A percentile compares a stretch with the other conserved stretches of the same genome.
phyloP scores from a whole-genome alignment of 2,329 filamentous ascomycete genomes.

The Xylariaceae sp. region DNA sequence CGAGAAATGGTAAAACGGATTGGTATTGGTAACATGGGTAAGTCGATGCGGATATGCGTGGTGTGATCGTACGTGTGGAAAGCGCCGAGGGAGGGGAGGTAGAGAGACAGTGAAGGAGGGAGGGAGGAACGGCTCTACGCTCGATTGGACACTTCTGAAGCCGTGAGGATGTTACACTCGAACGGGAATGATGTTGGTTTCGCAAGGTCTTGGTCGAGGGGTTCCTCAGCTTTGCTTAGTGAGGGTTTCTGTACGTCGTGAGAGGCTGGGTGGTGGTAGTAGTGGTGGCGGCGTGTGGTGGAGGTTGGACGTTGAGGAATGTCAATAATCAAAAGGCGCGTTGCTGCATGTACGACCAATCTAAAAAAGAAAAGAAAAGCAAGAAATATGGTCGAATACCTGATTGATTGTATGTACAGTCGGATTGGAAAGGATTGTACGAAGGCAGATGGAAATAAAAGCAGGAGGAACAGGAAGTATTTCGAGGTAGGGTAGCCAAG shows the following conservation, averaged over 20 bases:
- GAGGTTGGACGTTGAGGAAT: conserved; percentile 5
- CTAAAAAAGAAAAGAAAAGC: background rate
- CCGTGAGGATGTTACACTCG: conserved; percentile 26
- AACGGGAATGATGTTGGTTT: conserved; percentile 28
- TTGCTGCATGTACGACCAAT: background rate
- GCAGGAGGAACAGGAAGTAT: background rate
- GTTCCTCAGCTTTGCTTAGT: conserved; percentile 8
- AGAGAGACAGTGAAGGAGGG: background rate
- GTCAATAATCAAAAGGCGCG: background rate
- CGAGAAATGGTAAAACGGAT: conserved; percentile 25
- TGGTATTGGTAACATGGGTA: conserved; percentile 36
- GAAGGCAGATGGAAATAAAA: conserved; percentile 3
- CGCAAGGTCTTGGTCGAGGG: conserved; percentile 22
- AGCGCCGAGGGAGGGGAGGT: conserved; percentile 9
- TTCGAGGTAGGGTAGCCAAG: background rate
- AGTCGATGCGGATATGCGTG: conserved; percentile 23
- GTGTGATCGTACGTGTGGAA: conserved; percentile 10
- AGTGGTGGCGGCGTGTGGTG: background rate
- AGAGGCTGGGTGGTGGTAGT: conserved; percentile 11
- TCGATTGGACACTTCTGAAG: conserved; percentile 12
- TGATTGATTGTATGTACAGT: conserved; percentile 17
- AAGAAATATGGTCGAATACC: conserved; percentile 10
- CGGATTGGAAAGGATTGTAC: conserved; percentile 13
- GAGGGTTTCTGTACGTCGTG: conserved; percentile 12
- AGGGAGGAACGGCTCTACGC: conserved; percentile 15